Base-by-base conservation (phyloP, 1,284 basidiomycete genomes). In the Porodaedalea pini region DNA sequence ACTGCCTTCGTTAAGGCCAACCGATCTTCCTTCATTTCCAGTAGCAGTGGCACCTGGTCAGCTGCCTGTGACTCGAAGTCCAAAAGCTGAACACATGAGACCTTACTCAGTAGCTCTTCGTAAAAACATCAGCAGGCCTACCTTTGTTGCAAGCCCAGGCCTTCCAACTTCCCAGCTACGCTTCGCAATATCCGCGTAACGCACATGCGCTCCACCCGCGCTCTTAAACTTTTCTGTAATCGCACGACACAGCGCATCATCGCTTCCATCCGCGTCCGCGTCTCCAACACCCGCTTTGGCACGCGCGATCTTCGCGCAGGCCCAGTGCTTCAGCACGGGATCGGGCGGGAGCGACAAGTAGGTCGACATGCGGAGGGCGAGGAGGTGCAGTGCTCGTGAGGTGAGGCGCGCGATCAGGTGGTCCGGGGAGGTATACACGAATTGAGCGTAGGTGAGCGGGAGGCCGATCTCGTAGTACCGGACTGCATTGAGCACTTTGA, bases 401-500 rank as follows among this genome's bases (percentile, higher is more conserved):
- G 94, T 90, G 10, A 99, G 78, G 2, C 94, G 86, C 10, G 85
- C 77, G 54, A 98, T 83, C 37, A 98, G 82, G 61, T 88, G 85
- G 7, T 85, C 75, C 2, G 91, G 87, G 0, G 90, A 90, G 21
- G 85, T 78, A 54, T 92, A 80, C 56, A 82, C 82, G 67, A 92
- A 93, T 75, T 98, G 89, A 3, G 88, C 82, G 70, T 93, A 94
- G 1, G 94, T 95, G 37, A 98, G 80, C 0, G 96, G 95, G 48
- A 99, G 90, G 0, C 94, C 96, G 48, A 98, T 88, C 66, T 96
- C 91, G 65, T 90, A 94, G 67, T 83, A 89, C 41, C 94, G 82
- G 25, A 96, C 88, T 4, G 94, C 92, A 67, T 99, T 98, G 44
- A 99, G 76, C n/a, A 99, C 94, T 67, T 96, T 94, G 40, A 99